Base-by-base conservation (phyloP, 495 filamentous ascomycete genomes). In the Xylaria curta region DNA sequence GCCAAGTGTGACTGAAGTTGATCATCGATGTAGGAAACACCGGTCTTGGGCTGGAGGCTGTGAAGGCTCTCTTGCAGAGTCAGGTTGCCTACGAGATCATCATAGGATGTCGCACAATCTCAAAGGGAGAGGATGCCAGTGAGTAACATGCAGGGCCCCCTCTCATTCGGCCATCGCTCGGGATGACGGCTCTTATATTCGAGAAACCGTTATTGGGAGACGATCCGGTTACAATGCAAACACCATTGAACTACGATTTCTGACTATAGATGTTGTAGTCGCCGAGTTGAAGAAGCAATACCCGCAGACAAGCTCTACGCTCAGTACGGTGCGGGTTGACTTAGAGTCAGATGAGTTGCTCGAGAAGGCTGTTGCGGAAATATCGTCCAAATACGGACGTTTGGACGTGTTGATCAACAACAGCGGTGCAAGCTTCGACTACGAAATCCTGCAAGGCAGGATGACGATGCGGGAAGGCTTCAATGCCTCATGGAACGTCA, bases 401-500 rank as follows among this genome's bases (percentile, higher is more conserved):
- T 72, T 90, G 0, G 88, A 90, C 73, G 81, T 81, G 0, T 77
- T 90, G 8, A 72, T 88, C 73, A 88, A 90, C 78, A 90, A 88
- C 71, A 84, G 82, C 26, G 85, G 83, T 44, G 82, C 76, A 19
- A 72, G 75, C 33, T 81, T 84, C 71, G 82, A 86, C 58, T 58
- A 70, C 2, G 74, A 81, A 7, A 33, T 79, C 28, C 9, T 21
- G 12, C 17, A 40, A 4, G 78, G 81, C 24, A 68, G 58, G 0
- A 65, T 83, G 72, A 73, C 75, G 46, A 62, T 78, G 60, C 81
- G 86, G 44, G 78, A 84, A 66, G 76, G 75, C 56, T 87, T 82
- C 78, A 87, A 85, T 72, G 72, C 76, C 19, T 77, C 85, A 10
- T 88, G 86, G 85, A 79, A 85, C 65, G 78, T 85, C 72, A 88